A percentile compares a stretch with the other conserved stretches of the same genome.
Evolutionary conservation across 805 yeast genomes (phyloP).

Genomic region (Candida arabinofermentans): DNA sequence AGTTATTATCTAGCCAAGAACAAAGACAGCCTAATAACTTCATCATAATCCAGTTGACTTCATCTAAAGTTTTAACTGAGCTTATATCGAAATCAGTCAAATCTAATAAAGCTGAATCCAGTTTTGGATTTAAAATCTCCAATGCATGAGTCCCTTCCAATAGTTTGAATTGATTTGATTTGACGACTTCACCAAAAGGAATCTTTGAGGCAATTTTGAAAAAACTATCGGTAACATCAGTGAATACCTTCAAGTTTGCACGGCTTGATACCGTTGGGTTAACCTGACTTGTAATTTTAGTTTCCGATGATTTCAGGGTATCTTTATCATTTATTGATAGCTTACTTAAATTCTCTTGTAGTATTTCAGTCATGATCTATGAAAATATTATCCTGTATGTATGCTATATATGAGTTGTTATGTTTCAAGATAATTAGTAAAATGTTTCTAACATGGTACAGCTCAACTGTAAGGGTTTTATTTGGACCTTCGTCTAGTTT

Average conservation of each 20-base stretch:
- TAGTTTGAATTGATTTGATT: constrained; percentile 57
- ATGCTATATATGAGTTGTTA: too few species aligned
- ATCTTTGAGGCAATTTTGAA: constrained; percentile 31
- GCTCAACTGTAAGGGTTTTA: too few species aligned
- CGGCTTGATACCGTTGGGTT: too few species aligned
- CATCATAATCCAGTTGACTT: constrained; percentile 50
- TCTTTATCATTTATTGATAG: neutral
- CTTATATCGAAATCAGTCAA: constrained; percentile 43
- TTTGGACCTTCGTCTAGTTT: too few species aligned
- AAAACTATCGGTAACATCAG: constrained; percentile 57
- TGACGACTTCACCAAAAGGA: constrained; percentile 51
- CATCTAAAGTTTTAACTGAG: constrained; percentile 29
- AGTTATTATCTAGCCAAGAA: constrained; percentile 74
- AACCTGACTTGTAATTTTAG: too few species aligned
- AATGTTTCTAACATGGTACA: too few species aligned
- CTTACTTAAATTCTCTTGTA: neutral
- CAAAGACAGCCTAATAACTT: constrained; percentile 50
- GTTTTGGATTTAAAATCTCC: constrained; percentile 64
- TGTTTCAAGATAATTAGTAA: too few species aligned
- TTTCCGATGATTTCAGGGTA: neutral
- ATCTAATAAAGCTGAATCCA: constrained; percentile 74
- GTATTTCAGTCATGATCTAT: neutral
- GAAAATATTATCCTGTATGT: too few species aligned
- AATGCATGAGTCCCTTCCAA: constrained; percentile 85
- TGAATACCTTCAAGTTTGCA: constrained; percentile 9